These are phyloP conservation scores for Isatis tinctoria DNA, from an alignment of 345 rosid species.

Conservation along the genomic window DNA sequence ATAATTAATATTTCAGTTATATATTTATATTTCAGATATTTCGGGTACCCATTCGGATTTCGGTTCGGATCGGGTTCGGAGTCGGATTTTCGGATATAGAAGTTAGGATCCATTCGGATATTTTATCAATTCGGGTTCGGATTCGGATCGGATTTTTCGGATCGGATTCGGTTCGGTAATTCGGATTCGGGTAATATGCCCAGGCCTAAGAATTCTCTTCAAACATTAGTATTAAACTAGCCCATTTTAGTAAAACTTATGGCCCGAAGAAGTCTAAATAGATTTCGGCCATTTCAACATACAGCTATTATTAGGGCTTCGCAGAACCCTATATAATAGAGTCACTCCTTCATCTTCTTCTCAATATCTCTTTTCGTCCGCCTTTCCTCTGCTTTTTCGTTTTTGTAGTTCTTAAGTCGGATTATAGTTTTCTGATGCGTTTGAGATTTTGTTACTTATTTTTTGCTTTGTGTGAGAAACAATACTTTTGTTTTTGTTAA, in stretches of 20 bases:
- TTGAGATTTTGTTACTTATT: background rate
- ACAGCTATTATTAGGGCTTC: slow-evolving; percentile 15
- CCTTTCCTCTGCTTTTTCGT: background rate
- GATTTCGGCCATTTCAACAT: background rate
- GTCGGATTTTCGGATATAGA: no score
- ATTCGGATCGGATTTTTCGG: no score
- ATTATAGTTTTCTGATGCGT: background rate
- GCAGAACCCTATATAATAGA: slow-evolving; percentile 7
- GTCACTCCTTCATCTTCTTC: background rate
- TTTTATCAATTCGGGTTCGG: no score
- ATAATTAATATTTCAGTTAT: no score
- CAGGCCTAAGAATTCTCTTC: no score
- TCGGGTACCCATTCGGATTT: no score
- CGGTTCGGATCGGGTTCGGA: no score
- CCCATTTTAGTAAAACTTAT: background rate
- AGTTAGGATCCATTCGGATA: no score
- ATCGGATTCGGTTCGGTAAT: no score
- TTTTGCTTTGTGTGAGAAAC: background rate
- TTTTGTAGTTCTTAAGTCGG: background rate
- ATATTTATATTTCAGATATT: no score
- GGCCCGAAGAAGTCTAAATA: background rate
- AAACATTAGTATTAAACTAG: background rate
- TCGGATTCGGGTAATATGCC: no score
- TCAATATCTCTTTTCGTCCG: background rate
- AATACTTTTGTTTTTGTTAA: background rate